A percentile compares a stretch with the other conserved stretches of the same genome.
phyloP scores from a whole-genome alignment of 2,329 filamentous ascomycete species.

The Ceratocystis papillata region DNA sequence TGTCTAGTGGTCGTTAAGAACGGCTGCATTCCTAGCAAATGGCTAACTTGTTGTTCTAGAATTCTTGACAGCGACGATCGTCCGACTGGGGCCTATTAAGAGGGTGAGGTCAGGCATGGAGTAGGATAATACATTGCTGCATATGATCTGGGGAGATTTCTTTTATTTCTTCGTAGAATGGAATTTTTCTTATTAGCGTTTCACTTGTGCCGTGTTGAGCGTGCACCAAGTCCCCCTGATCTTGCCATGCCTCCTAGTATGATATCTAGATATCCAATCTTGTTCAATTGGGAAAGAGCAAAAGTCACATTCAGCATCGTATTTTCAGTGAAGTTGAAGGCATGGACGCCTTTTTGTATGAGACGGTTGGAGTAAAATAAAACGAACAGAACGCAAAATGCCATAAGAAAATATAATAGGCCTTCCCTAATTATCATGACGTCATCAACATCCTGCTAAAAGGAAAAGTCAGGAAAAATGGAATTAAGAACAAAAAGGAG shows the following conservation, averaged over 20 bases:
- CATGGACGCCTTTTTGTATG: not conserved
- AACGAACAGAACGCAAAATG: not conserved
- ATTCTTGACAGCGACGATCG: conserved; percentile 13
- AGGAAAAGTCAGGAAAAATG: not conserved
- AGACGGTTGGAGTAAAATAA: not conserved
- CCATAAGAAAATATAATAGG: not conserved
- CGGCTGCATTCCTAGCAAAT: conserved; percentile 53
- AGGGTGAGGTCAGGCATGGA: not conserved
- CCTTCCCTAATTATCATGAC: not conserved
- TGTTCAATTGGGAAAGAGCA: not conserved
- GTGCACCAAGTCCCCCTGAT: not conserved
- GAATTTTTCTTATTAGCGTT: not conserved
- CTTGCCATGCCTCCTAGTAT: not conserved
- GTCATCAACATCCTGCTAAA: not conserved
- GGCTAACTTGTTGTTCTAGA: not conserved
- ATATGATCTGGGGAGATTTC: not conserved
- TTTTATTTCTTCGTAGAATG: not conserved
- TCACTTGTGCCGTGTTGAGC: not conserved
- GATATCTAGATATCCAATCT: not conserved
- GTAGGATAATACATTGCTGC: not conserved
- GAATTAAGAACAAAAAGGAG: not conserved
- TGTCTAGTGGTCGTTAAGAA: not conserved
- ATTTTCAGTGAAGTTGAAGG: not conserved
- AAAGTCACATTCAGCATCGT: not conserved
- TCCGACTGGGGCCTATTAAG: not conserved